Base-by-base conservation (phyloP, 1,284 basidiomycete species). In the Puccinia coronata region DNA sequence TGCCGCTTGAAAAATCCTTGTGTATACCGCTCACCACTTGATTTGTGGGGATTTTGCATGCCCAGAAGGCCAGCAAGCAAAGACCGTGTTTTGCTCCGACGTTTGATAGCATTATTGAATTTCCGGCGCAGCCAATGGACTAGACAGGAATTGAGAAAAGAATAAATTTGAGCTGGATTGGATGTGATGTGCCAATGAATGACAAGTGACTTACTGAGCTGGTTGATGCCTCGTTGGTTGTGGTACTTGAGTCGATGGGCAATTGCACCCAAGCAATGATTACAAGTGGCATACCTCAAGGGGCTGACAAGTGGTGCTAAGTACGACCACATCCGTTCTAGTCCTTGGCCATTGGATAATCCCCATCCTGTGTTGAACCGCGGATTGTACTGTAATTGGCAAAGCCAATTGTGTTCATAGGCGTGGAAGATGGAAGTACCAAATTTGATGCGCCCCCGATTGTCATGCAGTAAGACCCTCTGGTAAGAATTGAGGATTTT, bases 351-450 rank as follows among this genome's bases (percentile, higher is more conserved):
- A 23, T 51, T 28, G 0, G 47, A 71, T 11, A 71, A n/a, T 9
- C 43, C 69, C 69, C 69, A 71, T 1, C 69, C 69, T 16, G 14
- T 53, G 47, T 71, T 71, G 2, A 71, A 51, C 28, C 47, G 1
- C 9, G 69, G 69, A 23, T 71, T 31, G 47, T 71, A 71, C 0
- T 71, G 11, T 1, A 71, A 16, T 39, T 51, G 47, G 25, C 69
- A 71, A 0, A n/a, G 1, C 69, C 69, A 71, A 23, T 71, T 53
- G 47, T 71, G 69, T 4, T 51, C 69, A 34, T 71, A 71, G 0
- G 28, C 4, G 47, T 71, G 69, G 16, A 71, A 71, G n/a, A 71
- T 39, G 2, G 28, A 71, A 20, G 69, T 71, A 2, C 25, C 25
- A 25, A 71, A 53, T 14, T 6, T 51, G 2, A 51, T 1, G 0